Conservation (phyloP, 129 eudicot genomes). For the Tagetes patula region DNA sequence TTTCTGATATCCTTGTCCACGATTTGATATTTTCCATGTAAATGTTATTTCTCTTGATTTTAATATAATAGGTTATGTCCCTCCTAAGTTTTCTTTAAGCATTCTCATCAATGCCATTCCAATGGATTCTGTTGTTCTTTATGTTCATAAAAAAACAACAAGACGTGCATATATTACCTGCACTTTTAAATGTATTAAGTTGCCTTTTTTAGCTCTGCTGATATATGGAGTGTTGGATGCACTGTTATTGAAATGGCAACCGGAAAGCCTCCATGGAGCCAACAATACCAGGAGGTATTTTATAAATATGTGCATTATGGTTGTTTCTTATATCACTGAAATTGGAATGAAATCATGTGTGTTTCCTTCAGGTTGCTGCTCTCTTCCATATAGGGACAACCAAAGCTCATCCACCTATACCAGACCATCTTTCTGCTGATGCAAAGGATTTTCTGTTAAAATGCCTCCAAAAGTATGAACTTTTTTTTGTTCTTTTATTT, state of each 20-base stretch:
- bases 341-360: constrained; percentile 4
- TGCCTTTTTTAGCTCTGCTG: constrained; percentile 69
- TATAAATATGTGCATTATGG: not conserved
- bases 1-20: not conserved
- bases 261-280: constrained; percentile 99
- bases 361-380: constrained; percentile 79
- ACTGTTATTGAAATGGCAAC: constrained; percentile 99
- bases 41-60: not conserved
- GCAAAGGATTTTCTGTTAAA: constrained; percentile 89
- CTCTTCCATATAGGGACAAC: constrained; percentile 95
- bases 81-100: not conserved
- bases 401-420: constrained; percentile 97
- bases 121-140: constrained; percentile 2
- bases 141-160: constrained; percentile 2
- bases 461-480: constrained; percentile 84
- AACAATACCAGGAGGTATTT: constrained; percentile 92
- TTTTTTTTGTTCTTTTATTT: not conserved
- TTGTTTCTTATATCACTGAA: not conserved
- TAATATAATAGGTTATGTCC: not conserved
- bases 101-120: not conserved
- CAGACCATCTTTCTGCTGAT: constrained; percentile 87
- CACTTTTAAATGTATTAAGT: not conserved
- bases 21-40: not conserved
- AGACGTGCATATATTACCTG: not conserved
- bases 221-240: constrained; percentile 99